These are phyloP conservation scores for Exophiala xenobiotica DNA, from an alignment of 2,329 filamentous ascomycete genomes.

Conservation along the genomic window DNA sequence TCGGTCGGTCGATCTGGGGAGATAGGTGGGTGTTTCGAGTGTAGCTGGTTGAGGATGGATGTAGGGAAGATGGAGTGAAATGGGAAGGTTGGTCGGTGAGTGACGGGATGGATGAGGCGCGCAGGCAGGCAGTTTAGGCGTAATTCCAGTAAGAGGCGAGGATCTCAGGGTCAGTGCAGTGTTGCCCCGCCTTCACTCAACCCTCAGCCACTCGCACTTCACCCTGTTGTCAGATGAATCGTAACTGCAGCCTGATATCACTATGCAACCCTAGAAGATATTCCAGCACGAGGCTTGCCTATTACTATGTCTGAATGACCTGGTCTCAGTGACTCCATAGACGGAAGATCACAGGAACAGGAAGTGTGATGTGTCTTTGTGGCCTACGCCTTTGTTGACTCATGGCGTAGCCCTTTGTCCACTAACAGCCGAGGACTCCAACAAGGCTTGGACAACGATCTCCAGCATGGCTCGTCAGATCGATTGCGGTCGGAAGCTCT, in stretches of 20 bases:
- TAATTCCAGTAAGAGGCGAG: no score
- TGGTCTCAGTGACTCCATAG: no score
- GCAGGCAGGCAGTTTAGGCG: conserved; percentile 2
- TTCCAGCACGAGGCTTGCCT: background rate
- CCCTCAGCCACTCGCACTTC: background rate
- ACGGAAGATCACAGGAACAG: background rate
- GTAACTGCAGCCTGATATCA: background rate
- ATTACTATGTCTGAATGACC: background rate
- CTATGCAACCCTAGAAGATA: no score
- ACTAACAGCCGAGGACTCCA: no score
- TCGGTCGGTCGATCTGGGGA: conserved; percentile 6
- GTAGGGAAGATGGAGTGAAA: conserved; percentile 24
- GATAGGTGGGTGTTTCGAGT: background rate
- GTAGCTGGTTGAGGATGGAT: conserved; percentile 16
- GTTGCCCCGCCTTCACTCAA: conserved; percentile 1
- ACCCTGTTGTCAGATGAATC: background rate
- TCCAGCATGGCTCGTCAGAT: no score
- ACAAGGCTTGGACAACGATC: no score
- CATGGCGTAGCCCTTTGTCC: background rate
- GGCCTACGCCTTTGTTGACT: background rate
- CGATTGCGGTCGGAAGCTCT: no score
- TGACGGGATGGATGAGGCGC: conserved; percentile 1
- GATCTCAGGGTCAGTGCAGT: no score
- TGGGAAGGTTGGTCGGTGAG: conserved; percentile 31
- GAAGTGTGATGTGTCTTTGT: background rate